phyloP scores from a whole-genome alignment of 179 eudicot genomes.

The Sideroxylon spinosum region DNA sequence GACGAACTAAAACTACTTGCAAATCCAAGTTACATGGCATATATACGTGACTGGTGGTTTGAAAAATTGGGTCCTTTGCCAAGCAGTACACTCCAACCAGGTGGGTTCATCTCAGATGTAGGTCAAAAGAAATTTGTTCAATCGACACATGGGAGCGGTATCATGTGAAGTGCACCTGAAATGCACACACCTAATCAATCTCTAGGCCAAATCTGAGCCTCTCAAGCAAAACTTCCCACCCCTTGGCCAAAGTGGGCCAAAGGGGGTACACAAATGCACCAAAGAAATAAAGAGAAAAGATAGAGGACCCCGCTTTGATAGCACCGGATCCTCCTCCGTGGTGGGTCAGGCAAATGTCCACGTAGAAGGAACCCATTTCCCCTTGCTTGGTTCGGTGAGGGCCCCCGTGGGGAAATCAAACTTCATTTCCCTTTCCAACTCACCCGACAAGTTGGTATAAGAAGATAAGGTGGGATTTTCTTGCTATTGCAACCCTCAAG shows the following conservation, averaged over 20 bases:
- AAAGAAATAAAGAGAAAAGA: background rate
- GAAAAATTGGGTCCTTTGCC: background rate
- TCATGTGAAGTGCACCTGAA: conserved; percentile 17
- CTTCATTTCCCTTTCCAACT: too few species aligned
- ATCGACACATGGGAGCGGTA: background rate
- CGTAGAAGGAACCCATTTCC: conserved; percentile 25
- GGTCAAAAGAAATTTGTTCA: background rate
- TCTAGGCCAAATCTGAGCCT: background rate
- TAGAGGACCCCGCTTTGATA: conserved; percentile 19
- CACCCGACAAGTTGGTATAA: too few species aligned
- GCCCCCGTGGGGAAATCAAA: too few species aligned
- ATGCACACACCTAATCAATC: background rate
- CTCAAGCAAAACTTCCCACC: too few species aligned
- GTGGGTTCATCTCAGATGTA: background rate
- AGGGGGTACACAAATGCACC: background rate
- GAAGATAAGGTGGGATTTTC: too few species aligned
- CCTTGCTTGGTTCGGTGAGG: background rate
- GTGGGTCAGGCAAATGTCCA: conserved; percentile 31
- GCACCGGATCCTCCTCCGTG: conserved; percentile 19
- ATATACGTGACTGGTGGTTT: too few species aligned
- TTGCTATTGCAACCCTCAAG: too few species aligned
- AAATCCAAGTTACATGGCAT: too few species aligned
- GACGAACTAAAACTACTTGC: too few species aligned
- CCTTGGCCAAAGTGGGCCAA: too few species aligned
- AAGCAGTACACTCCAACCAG: too few species aligned